Conservation (phyloP, 768 basidiomycete species). For the Glaciozyma antarctica region DNA sequence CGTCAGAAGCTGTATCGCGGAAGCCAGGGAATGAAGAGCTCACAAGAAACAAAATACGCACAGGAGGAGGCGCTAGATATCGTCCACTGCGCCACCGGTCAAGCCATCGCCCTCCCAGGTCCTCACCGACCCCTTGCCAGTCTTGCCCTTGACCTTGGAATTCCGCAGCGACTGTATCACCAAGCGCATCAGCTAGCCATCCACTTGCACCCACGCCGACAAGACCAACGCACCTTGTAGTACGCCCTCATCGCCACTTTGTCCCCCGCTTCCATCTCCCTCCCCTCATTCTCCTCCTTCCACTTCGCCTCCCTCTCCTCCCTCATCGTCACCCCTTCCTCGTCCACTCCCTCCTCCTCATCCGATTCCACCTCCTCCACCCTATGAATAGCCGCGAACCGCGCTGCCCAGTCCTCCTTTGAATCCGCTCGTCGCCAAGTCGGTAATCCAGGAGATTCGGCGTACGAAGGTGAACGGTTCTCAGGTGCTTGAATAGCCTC, state of each 20-base stretch:
- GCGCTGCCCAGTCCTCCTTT: conserved; percentile 32
- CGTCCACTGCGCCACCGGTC: background rate
- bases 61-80: background rate
- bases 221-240: conserved; percentile 32
- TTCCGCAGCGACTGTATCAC: conserved; percentile 19
- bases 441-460: conserved; percentile 21
- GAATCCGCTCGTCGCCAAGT: conserved; percentile 32
- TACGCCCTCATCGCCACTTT: conserved; percentile 33
- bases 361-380: conserved; percentile 17
- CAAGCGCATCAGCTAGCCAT: background rate
- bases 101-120: conserved; percentile 34
- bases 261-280: conserved; percentile 3
- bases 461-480: background rate
- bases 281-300: conserved; percentile 28
- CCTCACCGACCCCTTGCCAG: conserved; percentile 19
- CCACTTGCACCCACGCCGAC: background rate
- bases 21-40: background rate
- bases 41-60: background rate
- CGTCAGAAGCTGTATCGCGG: background rate
- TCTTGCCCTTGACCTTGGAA: conserved; percentile 30
- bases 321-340: conserved; percentile 29
- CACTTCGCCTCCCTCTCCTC: conserved; percentile 33
- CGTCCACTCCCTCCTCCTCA: conserved; percentile 16
- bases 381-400: conserved; percentile 28
- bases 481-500: too few species aligned